Percentiles rank a stretch among this genome's conserved stretches.
Evolutionary conservation across 2,329 filamentous ascomycete genomes (phyloP).

Genomic region (Incumbomyces delicatus): DNA sequence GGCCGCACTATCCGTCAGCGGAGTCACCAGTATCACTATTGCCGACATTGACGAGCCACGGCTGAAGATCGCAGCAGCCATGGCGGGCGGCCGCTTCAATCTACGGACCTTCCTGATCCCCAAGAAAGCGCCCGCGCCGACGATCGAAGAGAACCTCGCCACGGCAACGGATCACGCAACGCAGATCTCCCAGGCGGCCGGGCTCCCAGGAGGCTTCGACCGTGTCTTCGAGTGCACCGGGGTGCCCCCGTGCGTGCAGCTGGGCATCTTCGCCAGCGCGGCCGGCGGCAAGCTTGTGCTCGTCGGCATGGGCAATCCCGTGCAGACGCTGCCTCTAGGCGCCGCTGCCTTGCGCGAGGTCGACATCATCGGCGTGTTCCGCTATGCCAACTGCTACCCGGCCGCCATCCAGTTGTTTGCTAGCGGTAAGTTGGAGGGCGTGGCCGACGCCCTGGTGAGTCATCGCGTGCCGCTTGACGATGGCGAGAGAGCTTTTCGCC

Average conservation of each 20-base stretch:
- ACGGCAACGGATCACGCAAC: constrained; percentile 28
- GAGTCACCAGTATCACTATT: constrained; percentile 47
- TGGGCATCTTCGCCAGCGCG: constrained; percentile 34
- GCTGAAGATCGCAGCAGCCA: constrained; percentile 43
- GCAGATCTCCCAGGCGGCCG: constrained; percentile 22
- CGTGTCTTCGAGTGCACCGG: constrained; percentile 40
- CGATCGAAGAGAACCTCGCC: constrained; percentile 34
- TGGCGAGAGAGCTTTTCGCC: constrained; percentile 40
- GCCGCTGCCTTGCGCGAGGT: constrained; percentile 47
- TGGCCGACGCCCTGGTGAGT: constrained; percentile 44
- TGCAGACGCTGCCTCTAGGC: constrained; percentile 45
- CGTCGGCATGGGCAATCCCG: constrained; percentile 48
- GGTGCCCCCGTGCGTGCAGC: constrained; percentile 35
- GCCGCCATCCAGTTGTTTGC: constrained; percentile 45
- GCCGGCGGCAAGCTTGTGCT: constrained; percentile 45
- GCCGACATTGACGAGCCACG: constrained; percentile 51
- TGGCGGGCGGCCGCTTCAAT: constrained; percentile 27
- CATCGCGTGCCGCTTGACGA: constrained; percentile 40
- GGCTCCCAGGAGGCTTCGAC: constrained; percentile 28
- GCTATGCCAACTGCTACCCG: constrained; percentile 47
- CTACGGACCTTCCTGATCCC: constrained; percentile 29
- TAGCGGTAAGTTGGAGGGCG: constrained; percentile 39
- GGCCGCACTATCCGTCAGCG: constrained; percentile 46
- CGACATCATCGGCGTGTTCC: constrained; percentile 48
- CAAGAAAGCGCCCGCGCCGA: constrained; percentile 16